These are phyloP conservation scores for Hyparrhenia diplandra DNA, from an alignment of 176 grass and related monocot species.

Conservation along the genomic window DNA sequence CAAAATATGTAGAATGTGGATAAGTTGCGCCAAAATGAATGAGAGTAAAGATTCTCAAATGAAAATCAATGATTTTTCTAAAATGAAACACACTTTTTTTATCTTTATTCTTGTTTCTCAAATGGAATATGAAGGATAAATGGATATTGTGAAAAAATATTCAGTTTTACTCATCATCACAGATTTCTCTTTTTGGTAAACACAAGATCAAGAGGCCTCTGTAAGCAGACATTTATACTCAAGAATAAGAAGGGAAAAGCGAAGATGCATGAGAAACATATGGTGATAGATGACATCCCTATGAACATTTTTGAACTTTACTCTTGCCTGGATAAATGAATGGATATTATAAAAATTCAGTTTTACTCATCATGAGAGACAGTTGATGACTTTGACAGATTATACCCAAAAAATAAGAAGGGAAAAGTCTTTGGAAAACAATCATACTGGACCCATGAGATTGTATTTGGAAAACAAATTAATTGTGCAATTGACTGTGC, in stretches of 20 bases:
- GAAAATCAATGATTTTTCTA: not conserved
- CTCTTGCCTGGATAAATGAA: slow-evolving; percentile 64
- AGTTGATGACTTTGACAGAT: slow-evolving; percentile 27
- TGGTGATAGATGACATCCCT: slow-evolving; percentile 60
- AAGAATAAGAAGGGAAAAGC: slow-evolving; percentile 30
- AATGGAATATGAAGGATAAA: too few species aligned
- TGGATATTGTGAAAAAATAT: not conserved
- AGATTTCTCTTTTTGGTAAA: slow-evolving; percentile 40
- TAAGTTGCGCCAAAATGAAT: too few species aligned
- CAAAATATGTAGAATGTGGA: too few species aligned
- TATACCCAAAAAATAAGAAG: too few species aligned
- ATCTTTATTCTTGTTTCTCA: not conserved
- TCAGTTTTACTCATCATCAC: slow-evolving; percentile 27
- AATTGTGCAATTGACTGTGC: slow-evolving; percentile 32
- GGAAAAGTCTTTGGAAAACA: too few species aligned
- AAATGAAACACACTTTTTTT: not conserved
- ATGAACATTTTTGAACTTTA: slow-evolving; percentile 93
- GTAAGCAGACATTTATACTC: slow-evolving; percentile 17
- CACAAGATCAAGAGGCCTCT: slow-evolving; percentile 4
- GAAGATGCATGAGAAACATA: slow-evolving; percentile 27
- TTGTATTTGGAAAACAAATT: too few species aligned
- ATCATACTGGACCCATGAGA: not conserved
- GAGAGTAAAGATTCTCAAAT: too few species aligned
- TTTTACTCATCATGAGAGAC: slow-evolving; percentile 55
- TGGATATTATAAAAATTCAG: too few species aligned